phyloP scores from a whole-genome alignment of 768 basidiomycete genomes.

The Rhizopogon vinicolor region DNA sequence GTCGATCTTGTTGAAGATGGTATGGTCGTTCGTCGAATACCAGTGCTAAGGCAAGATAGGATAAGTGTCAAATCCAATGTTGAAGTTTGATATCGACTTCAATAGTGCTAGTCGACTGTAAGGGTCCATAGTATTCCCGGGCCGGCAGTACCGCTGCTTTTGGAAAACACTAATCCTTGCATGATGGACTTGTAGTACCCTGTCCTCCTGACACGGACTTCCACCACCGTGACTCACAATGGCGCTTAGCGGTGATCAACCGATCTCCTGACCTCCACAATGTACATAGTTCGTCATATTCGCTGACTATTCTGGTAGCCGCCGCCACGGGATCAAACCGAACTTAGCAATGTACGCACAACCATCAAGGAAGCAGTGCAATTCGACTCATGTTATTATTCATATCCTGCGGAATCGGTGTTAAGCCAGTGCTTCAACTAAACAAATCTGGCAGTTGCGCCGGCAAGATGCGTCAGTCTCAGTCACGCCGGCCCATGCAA shows the following conservation, averaged over 20 bases:
- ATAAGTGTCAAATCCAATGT: neutral
- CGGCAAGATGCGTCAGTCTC: conserved; percentile 11
- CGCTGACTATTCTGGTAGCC: neutral
- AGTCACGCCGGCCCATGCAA: neutral
- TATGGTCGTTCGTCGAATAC: too few relatives aligned
- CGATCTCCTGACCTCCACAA: neutral
- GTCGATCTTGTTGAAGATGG: neutral
- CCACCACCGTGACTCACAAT: too few relatives aligned
- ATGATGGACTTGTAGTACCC: too few relatives aligned
- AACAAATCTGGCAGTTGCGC: neutral
- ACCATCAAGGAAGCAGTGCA: neutral
- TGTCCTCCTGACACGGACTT: too few relatives aligned
- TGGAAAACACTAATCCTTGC: neutral
- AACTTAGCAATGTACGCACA: neutral
- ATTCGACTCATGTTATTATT: neutral
- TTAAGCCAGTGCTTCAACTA: neutral
- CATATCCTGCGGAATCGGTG: neutral
- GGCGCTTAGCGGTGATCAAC: too few relatives aligned
- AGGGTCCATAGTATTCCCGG: too few relatives aligned
- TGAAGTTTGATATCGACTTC: too few relatives aligned
- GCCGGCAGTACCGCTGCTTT: neutral
- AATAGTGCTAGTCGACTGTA: too few relatives aligned
- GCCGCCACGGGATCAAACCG: neutral
- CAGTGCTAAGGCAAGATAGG: neutral
- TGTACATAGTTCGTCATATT: neutral